Evolutionary conservation across 202 grass and related monocot genomes (phyloP).

Genomic region (Zoysia matrella): DNA sequence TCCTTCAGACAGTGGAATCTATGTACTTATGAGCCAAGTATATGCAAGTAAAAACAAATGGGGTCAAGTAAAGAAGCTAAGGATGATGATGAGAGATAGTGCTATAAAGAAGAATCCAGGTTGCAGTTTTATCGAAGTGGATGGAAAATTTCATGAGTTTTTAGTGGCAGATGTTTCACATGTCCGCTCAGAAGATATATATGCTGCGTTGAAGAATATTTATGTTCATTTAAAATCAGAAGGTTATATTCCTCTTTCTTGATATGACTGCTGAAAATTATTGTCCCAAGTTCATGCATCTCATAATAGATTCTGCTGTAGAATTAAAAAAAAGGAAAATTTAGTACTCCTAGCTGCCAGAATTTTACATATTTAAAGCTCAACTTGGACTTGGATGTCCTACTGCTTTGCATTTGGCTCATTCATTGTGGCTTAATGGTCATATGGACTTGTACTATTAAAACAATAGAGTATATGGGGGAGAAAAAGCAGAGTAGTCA

Average conservation of each 20-base stretch:
- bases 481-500: conserved; percentile 3
- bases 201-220: conserved; percentile 63
- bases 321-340: background rate
- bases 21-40: conserved; percentile 68
- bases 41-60: conserved; percentile 74
- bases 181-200: conserved; percentile 60
- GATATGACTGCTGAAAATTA: conserved; percentile 26
- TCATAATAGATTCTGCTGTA: conserved; percentile 27
- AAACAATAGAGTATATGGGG: background rate
- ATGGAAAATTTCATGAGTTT: conserved; percentile 61
- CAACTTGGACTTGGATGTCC: background rate
- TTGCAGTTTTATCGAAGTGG: conserved; percentile 58
- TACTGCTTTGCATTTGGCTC: conserved; percentile 33
- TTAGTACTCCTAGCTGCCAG: background rate
- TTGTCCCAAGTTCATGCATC: conserved; percentile 15
- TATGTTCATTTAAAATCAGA: conserved; percentile 59
- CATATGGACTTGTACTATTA: conserved; percentile 1
- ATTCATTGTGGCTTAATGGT: conserved; percentile 3
- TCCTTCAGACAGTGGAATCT: conserved; percentile 69
- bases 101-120: conserved; percentile 66
- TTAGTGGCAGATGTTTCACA: conserved; percentile 57
- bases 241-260: conserved; percentile 58
- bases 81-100: conserved; percentile 60
- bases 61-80: conserved; percentile 61
- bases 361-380: conserved; percentile 21